These are phyloP conservation scores for Plectranthus barbatus DNA, from an alignment of 257 asterid genomes.

Conservation along the genomic window DNA sequence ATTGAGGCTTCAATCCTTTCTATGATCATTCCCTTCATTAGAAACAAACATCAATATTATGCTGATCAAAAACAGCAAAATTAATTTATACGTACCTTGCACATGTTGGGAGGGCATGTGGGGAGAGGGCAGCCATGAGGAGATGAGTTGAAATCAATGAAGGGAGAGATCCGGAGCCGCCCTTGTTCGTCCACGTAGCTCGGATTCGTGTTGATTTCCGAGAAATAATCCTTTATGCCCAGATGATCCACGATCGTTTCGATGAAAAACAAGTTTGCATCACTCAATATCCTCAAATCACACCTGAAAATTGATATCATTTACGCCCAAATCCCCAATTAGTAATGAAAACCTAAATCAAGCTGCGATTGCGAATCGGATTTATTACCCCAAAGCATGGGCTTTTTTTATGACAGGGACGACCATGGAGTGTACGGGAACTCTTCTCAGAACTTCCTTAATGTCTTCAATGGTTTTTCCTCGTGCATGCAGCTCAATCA, in stretches of 20 bases:
- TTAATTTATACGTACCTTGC: too few species aligned
- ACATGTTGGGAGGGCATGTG: slow-evolving; percentile 90
- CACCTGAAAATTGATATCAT: too few species aligned
- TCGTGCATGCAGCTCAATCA: slow-evolving; percentile 44
- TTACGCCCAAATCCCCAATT: too few species aligned
- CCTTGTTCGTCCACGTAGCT: slow-evolving; percentile 60
- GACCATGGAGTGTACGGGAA: slow-evolving; percentile 40
- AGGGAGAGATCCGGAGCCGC: slow-evolving; percentile 56
- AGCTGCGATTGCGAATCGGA: too few species aligned
- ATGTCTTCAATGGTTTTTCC: slow-evolving; percentile 45
- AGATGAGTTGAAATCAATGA: slow-evolving; percentile 43
- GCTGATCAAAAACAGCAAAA: too few species aligned
- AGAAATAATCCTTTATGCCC: slow-evolving; percentile 45
- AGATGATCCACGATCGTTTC: slow-evolving; percentile 72
- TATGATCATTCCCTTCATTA: slow-evolving; percentile 49
- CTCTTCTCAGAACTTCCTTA: slow-evolving; percentile 35
- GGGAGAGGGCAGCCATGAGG: slow-evolving; percentile 56
- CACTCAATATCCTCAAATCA: slow-evolving; percentile 83
- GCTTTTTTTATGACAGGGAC: slow-evolving; percentile 46
- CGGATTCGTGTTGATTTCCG: slow-evolving; percentile 72
- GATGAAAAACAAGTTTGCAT: slow-evolving; percentile 68
- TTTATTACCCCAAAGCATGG: slow-evolving; percentile 68
- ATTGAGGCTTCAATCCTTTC: slow-evolving; percentile 65
- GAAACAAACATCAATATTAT: not conserved
- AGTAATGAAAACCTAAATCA: too few species aligned